A percentile compares a stretch with the other conserved stretches of the same genome.
These are phyloP conservation scores for Osmanthus fragrans DNA, from an alignment of 257 asterid genomes.

Conservation along the genomic window DNA sequence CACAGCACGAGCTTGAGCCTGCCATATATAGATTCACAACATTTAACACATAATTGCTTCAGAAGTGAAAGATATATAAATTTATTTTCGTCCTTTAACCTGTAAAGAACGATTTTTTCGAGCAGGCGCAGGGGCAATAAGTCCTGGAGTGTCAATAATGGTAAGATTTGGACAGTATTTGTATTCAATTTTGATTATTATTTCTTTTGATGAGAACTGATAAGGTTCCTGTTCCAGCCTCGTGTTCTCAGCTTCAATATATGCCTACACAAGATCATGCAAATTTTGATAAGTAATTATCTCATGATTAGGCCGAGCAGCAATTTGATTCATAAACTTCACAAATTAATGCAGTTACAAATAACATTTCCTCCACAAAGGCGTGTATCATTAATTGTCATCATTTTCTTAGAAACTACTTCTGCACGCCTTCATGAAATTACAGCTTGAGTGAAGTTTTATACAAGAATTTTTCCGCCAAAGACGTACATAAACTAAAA, in stretches of 20 bases:
- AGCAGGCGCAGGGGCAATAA: constrained; percentile 93
- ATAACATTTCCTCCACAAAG: not conserved
- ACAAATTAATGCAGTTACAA: not conserved
- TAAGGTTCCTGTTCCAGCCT: constrained; percentile 83
- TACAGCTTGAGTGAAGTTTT: not conserved
- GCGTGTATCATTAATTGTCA: not conserved
- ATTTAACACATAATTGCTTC: constrained; percentile 20
- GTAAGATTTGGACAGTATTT: constrained; percentile 95
- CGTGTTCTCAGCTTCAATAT: constrained; percentile 94
- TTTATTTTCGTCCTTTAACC: constrained; percentile 36
- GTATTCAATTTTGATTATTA: constrained; percentile 75
- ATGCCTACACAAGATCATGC: constrained; percentile 47
- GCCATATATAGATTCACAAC: constrained; percentile 32
- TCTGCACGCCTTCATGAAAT: not conserved
- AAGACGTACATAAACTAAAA: not conserved
- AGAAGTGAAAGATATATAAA: constrained; percentile 17
- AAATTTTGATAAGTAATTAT: too few species aligned
- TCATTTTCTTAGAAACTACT: not conserved
- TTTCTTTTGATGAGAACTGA: constrained; percentile 86
- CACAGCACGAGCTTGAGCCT: constrained; percentile 96
- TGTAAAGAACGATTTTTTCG: constrained; percentile 85
- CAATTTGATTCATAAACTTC: not conserved
- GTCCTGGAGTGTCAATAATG: constrained; percentile 95
- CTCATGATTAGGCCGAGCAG: not conserved
- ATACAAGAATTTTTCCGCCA: not conserved